Evolutionary conservation across 1,139 yeast genomes (phyloP).

Genomic region (Martiniozyma asiatica): DNA sequence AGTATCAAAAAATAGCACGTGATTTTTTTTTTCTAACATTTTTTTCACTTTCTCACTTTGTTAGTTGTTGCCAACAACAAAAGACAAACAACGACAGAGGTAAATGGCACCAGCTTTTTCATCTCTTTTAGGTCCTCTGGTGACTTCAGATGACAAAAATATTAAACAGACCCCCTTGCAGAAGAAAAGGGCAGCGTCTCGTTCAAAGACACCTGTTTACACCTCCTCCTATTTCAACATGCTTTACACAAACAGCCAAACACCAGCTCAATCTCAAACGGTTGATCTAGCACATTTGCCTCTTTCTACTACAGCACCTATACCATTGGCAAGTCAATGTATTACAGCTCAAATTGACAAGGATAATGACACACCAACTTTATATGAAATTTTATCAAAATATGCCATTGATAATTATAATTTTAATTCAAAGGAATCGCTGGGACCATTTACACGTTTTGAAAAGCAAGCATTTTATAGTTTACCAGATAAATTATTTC

Average conservation of each 20-base stretch:
- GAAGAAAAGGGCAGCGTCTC: conserved; percentile 16
- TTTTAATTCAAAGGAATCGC: conserved; percentile 17
- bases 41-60: too few species aligned
- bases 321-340: conserved; percentile 20
- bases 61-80: too few species aligned
- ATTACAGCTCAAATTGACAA: conserved; percentile 20
- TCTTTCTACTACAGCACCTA: conserved; percentile 20
- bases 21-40: too few species aligned
- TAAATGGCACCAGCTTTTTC: conserved; percentile 13
- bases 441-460: conserved; percentile 52
- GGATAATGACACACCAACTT: conserved; percentile 21
- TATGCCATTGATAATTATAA: conserved; percentile 24
- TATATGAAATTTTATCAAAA: conserved; percentile 20
- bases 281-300: conserved; percentile 13
- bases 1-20: too few species aligned
- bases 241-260: conserved; percentile 3
- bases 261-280: conserved; percentile 1
- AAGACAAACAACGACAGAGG: too few species aligned
- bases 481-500: conserved; percentile 76
- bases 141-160: background rate
- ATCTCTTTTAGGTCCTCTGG: conserved; percentile 15
- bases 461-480: conserved; percentile 56
- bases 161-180: conserved; percentile 17
- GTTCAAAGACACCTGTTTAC: conserved; percentile 4
- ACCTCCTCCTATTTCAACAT: conserved; percentile 1